Evolutionary conservation across 2,329 filamentous ascomycete species (phyloP).

Genomic region (Septoria petroselini): DNA sequence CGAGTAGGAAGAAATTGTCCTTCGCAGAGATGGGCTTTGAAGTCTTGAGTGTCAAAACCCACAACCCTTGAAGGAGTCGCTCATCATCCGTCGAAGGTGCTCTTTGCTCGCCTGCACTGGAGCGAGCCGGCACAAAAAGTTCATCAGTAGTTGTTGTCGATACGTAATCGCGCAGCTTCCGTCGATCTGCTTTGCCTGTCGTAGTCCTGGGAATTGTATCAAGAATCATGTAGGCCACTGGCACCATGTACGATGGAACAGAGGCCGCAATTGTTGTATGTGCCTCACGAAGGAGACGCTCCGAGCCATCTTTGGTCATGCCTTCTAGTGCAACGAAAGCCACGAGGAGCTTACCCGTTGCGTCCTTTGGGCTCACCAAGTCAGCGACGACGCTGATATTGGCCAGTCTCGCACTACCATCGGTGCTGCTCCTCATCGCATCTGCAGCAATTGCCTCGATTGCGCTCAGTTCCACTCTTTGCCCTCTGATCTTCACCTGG

Average conservation of each 20-base stretch:
- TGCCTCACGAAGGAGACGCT: conserved; percentile 2
- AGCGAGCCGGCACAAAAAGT: too few species aligned
- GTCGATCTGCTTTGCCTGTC: conserved; percentile 68
- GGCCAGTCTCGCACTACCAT: not conserved
- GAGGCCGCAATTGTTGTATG: conserved; percentile 57
- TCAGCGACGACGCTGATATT: too few species aligned
- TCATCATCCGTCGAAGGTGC: conserved; percentile 53
- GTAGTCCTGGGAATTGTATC: conserved; percentile 64
- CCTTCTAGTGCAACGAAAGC: conserved; percentile 38
- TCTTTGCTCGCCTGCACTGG: conserved; percentile 34
- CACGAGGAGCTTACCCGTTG: not conserved
- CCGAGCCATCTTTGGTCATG: conserved; percentile 34
- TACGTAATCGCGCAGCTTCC: conserved; percentile 48
- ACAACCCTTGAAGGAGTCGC: conserved; percentile 53
- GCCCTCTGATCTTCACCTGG: conserved; percentile 74
- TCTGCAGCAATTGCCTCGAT: conserved; percentile 49
- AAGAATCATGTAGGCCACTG: conserved; percentile 65
- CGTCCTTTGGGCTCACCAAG: too few species aligned
- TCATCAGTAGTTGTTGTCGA: too few species aligned
- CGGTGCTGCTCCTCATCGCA: not conserved
- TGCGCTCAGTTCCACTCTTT: conserved; percentile 72
- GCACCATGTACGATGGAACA: conserved; percentile 64
- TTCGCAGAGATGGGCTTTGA: conserved; percentile 51
- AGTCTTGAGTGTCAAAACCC: conserved; percentile 47
- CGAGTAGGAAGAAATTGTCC: conserved; percentile 52